Conservation (phyloP, 2,329 filamentous ascomycete genomes). For the Sporothrix sp. region DNA sequence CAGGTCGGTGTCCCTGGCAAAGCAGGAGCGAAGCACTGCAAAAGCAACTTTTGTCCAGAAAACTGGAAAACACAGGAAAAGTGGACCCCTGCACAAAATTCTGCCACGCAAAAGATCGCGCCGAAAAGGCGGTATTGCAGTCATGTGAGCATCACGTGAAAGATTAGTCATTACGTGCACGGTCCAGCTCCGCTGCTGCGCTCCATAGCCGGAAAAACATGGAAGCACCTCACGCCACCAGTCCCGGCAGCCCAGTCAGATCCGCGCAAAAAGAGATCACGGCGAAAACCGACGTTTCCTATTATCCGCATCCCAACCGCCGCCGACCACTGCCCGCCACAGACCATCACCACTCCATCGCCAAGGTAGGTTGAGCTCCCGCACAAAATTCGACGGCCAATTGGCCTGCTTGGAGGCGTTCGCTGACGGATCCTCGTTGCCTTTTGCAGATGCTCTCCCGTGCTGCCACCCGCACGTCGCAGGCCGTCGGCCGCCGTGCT, state of each 20-base stretch:
- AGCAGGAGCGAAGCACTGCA: background rate
- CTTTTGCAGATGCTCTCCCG: constrained; percentile 66
- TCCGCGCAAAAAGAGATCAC: constrained; percentile 14
- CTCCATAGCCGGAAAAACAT: constrained; percentile 16
- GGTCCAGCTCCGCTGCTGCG: constrained; percentile 2
- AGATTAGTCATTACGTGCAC: background rate
- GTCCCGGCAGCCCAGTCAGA: constrained; percentile 12
- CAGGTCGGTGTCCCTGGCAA: background rate
- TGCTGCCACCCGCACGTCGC: constrained; percentile 50
- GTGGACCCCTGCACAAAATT: constrained; percentile 5
- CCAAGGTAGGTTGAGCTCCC: constrained; percentile 8
- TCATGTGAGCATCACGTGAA: constrained; percentile 1
- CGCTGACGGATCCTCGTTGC: background rate
- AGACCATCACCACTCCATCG: constrained; percentile 11
- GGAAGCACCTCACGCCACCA: constrained; percentile 18
- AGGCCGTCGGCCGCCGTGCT: constrained; percentile 62
- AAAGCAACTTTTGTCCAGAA: too few relatives aligned
- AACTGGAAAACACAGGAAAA: constrained; percentile 1
- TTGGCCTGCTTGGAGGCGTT: background rate
- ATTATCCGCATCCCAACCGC: background rate
- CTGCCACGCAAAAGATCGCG: constrained; percentile 3
- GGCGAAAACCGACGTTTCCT: constrained; percentile 9
- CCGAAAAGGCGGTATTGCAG: background rate
- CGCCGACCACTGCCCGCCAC: background rate
- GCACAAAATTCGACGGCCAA: background rate